Evolutionary conservation across 2,329 filamentous ascomycete genomes (phyloP).

Genomic region (Trichothecium sympodiale): DNA sequence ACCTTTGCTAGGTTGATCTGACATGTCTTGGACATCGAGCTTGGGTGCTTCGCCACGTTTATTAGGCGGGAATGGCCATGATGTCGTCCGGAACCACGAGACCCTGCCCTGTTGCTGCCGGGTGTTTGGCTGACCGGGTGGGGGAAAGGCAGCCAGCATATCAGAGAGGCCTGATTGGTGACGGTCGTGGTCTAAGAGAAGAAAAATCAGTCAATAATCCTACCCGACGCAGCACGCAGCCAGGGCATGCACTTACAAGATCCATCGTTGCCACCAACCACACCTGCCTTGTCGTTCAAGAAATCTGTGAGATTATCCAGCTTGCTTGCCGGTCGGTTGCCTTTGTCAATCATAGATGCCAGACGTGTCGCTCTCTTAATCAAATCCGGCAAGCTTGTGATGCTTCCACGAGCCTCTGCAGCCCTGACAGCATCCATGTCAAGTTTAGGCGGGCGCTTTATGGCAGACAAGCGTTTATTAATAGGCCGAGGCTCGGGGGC

Average conservation of each 20-base stretch:
- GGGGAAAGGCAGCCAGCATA: slow-evolving; percentile 55
- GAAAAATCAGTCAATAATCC: slow-evolving; percentile 9
- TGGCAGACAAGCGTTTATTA: slow-evolving; percentile 35
- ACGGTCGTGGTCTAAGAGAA: slow-evolving; percentile 26
- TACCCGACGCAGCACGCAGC: no score
- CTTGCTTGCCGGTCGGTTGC: slow-evolving; percentile 52
- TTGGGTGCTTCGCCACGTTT: slow-evolving; percentile 5
- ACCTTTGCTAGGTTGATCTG: background rate
- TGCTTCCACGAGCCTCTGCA: slow-evolving; percentile 74
- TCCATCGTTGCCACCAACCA: slow-evolving; percentile 26
- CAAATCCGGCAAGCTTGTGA: slow-evolving; percentile 85
- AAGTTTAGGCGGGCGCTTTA: slow-evolving; percentile 58
- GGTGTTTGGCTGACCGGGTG: slow-evolving; percentile 40
- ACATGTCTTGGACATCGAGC: background rate
- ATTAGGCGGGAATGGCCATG: slow-evolving; percentile 34
- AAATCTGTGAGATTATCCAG: slow-evolving; percentile 43
- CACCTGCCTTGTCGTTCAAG: slow-evolving; percentile 27
- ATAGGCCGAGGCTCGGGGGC: background rate
- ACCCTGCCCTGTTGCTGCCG: slow-evolving; percentile 30
- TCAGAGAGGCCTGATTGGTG: slow-evolving; percentile 46
- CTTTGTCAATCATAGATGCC: slow-evolving; percentile 79
- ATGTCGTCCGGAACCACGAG: slow-evolving; percentile 30
- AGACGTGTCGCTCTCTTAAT: slow-evolving; percentile 80
- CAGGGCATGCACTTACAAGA: slow-evolving; percentile 29
- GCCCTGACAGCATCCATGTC: slow-evolving; percentile 74